Percentiles rank a stretch among this genome's conserved stretches.
Conservation (phyloP, 495 filamentous ascomycete genomes). For the Staphylotrichum longicolle region DNA sequence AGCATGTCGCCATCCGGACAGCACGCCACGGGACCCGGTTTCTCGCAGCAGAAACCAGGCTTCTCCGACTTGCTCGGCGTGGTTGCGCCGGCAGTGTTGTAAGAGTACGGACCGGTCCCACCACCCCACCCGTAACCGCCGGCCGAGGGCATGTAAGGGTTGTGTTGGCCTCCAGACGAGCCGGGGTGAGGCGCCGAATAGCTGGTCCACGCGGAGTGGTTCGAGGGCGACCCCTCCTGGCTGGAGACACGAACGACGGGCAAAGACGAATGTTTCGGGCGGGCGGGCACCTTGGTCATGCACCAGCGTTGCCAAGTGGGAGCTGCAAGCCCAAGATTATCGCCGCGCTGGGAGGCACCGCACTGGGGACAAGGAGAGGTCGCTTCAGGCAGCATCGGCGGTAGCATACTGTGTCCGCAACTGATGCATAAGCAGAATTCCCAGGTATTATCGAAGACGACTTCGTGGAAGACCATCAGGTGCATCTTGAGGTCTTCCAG, state of each 20-base stretch:
- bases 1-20: no score
- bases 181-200: neutral
- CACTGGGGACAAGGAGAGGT: no score
- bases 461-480: no score
- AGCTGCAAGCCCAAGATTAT: no score
- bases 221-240: conserved; percentile 8
- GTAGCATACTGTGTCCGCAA: no score
- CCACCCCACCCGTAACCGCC: neutral
- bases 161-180: neutral
- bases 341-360: no score
- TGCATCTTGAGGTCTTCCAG: no score
- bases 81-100: neutral
- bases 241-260: conserved; percentile 5
- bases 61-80: neutral
- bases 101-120: neutral
- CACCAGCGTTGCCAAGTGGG: conserved; percentile 14
- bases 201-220: neutral
- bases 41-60: neutral
- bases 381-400: no score
- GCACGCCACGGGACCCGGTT: neutral
- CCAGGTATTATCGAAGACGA: no score
- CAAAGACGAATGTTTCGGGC: conserved; percentile 6
- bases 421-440: no score
- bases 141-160: neutral
- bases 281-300: neutral